Percentiles rank a stretch among this genome's conserved stretches.
Conservation (phyloP, 1,284 basidiomycete genomes). For the Xanthoconium separans region DNA sequence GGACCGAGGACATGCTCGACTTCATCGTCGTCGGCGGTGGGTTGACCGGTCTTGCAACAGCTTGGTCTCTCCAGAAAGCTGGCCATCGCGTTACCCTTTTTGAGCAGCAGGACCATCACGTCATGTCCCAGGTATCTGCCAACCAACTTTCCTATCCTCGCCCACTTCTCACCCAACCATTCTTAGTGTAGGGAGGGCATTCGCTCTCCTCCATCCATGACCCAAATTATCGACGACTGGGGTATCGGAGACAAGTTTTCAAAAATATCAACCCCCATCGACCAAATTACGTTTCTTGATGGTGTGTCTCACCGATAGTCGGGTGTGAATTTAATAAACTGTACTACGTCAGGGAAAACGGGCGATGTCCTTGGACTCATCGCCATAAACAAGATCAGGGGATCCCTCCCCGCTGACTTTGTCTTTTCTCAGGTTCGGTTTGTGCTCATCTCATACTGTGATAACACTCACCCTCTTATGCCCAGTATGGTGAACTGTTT, state of each 20-base stretch:
- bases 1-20: slow-evolving; percentile 26
- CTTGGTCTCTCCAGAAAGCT: slow-evolving; percentile 41
- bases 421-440: slow-evolving; percentile 14
- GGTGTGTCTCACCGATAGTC: slow-evolving; percentile 7
- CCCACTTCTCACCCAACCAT: not conserved
- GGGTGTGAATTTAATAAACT: not conserved
- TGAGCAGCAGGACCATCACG: slow-evolving; percentile 34
- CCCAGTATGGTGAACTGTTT: slow-evolving; percentile 59
- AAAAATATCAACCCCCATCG: slow-evolving; percentile 32
- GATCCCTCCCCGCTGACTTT: slow-evolving; percentile 39
- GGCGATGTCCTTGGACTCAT: slow-evolving; percentile 38
- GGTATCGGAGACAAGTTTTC: slow-evolving; percentile 36
- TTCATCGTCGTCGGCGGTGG: slow-evolving; percentile 43
- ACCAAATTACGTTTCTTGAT: slow-evolving; percentile 31
- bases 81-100: slow-evolving; percentile 45
- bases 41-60: slow-evolving; percentile 42
- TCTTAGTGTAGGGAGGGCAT: slow-evolving; percentile 4
- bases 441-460: too few relatives aligned
- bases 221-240: slow-evolving; percentile 44
- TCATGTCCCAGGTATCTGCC: slow-evolving; percentile 33
- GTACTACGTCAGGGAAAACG: slow-evolving; percentile 30
- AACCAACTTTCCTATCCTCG: not conserved
- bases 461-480: too few relatives aligned
- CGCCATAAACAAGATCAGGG: slow-evolving; percentile 37
- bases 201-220: slow-evolving; percentile 44